phyloP scores from a whole-genome alignment of 176 grass and related monocot genomes.

The Aegilops tauschii region DNA sequence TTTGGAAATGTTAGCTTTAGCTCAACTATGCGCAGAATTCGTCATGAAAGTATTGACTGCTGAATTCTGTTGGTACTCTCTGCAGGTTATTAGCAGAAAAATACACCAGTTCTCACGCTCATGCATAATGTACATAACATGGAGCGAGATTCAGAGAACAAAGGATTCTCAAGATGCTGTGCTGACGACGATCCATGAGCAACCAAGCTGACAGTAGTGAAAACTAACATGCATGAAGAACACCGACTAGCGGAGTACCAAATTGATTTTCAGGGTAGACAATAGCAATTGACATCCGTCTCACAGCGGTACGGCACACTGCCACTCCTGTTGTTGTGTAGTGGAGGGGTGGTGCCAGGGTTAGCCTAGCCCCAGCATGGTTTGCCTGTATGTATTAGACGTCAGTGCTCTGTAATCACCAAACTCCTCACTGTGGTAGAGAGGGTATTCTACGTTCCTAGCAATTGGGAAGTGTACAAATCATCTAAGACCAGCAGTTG shows the following conservation, averaged over 20 bases:
- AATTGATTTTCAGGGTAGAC: slow-evolving; percentile 25
- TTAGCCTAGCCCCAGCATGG: not conserved
- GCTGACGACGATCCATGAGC: not conserved
- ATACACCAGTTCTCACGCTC: not conserved
- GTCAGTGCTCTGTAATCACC: not conserved
- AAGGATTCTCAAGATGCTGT: not conserved
- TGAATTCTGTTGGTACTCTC: slow-evolving; percentile 14
- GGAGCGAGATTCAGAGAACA: slow-evolving; percentile 14
- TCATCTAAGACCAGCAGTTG: not conserved
- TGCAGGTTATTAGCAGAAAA: slow-evolving; percentile 27
- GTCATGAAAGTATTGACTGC: not conserved
- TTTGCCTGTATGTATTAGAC: slow-evolving; percentile 13
- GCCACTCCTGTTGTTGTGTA: slow-evolving; percentile 6
- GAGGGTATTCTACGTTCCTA: not conserved
- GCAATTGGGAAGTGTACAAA: not conserved
- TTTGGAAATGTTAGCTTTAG: not conserved
- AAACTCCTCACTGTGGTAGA: not conserved
- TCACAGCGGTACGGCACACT: not conserved
- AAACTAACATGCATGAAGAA: slow-evolving; percentile 10
- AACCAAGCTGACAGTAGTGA: slow-evolving; percentile 21
- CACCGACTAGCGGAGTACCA: not conserved
- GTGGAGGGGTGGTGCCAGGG: not conserved
- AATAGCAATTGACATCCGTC: slow-evolving; percentile 1
- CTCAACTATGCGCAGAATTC: not conserved
- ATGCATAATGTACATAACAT: slow-evolving; percentile 12